Base-by-base conservation (phyloP, 768 basidiomycete genomes). In the Dictyophora rubrovolvata region DNA sequence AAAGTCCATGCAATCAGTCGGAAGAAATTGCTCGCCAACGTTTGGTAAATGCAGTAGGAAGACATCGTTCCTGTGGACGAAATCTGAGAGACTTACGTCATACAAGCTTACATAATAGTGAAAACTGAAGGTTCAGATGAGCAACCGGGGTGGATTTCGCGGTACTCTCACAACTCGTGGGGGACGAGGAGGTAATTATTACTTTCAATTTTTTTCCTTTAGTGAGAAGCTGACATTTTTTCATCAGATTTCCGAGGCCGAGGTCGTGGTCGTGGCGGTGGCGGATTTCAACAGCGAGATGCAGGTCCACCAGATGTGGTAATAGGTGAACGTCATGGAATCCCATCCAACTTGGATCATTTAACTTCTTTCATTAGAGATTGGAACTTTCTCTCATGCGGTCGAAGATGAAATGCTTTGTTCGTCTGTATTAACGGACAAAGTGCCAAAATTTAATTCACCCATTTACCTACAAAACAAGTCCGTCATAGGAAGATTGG, bases 371-470 rank as follows among this genome's bases (percentile, higher is more conserved):
- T 48, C 52, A 52, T 14, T 65, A 96, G 94, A 96, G 75, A 85
- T 95, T 75, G 93, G 94, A 59, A 75, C 86, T 1, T 96, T 98
- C 70, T 69, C 93, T 34, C 96, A 98, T 69, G 88, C 94, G 14
- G 95, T 98, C 46, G 95, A 99, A 74, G 92, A 91, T 61, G 94
- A 99, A 70, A 98, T 99, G 95, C 79, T 99, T 54, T 99, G 96
- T 71, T 78, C 85, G 7, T 92, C 93, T 3, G 72, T 83, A 18
- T 79, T 91, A 69, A 73, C 86, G 2, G 86, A 94, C 73, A 95
- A 90, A 76, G 93, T 99, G 23, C 96, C 96, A 0, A 95, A 93
- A 73, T 99, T 99, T 82, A 99, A 99, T 71, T 94, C 95, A 0
- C 94, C 95, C 53, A 93, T 98, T 69, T 98, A 95, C 72, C 81